phyloP scores from a whole-genome alignment of 345 rosid species.

The Eucalyptus leucophloia region DNA sequence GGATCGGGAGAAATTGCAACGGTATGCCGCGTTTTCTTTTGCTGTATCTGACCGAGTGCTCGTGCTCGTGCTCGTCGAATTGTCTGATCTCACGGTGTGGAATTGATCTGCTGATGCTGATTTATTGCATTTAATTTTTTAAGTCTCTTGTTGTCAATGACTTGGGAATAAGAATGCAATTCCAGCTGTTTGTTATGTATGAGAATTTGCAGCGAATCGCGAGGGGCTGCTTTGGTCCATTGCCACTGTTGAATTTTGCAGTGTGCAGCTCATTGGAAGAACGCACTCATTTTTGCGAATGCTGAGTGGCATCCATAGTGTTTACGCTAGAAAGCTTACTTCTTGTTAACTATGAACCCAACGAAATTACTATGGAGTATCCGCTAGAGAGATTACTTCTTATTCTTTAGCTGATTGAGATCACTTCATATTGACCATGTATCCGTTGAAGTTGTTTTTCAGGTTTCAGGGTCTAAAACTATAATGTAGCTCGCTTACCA shows the following conservation, averaged over 20 bases:
- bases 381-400: not conserved
- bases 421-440: not conserved
- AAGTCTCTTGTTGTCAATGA: not conserved
- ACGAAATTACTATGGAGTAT: not conserved
- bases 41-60: not conserved
- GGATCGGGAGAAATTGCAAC: slow-evolving; percentile 64
- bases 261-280: not conserved
- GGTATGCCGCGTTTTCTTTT: slow-evolving; percentile 16
- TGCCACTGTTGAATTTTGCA: not conserved
- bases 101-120: not conserved
- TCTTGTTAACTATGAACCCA: not conserved
- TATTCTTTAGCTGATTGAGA: not conserved
- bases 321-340: not conserved
- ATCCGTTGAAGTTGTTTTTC: not conserved
- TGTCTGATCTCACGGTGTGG: not conserved
- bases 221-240: not conserved
- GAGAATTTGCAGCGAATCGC: not conserved
- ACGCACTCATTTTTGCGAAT: not conserved
- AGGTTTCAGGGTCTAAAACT: not conserved
- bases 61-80: not conserved
- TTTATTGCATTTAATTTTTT: not conserved
- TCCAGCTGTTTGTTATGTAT: not conserved
- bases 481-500: not conserved
- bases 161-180: not conserved
- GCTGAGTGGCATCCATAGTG: not conserved